Evolutionary conservation across 768 basidiomycete species (phyloP), one percentile per base, ranked within the genome.

Genomic region (Floccularia luteovirens): DNA sequence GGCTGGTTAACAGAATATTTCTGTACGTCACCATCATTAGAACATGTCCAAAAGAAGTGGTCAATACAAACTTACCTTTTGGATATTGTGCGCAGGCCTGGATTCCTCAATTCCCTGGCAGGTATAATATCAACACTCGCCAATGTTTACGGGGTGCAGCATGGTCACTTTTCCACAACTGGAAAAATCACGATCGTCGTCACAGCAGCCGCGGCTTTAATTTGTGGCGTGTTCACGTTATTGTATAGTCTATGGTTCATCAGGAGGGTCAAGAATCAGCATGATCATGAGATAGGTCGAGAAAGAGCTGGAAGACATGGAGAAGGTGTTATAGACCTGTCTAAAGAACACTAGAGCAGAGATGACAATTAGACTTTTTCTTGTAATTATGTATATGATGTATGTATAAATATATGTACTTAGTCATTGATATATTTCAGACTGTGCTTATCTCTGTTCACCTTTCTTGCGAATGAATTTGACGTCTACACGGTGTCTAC

Each of bases 1-100:
- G 77, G 77, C 51, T 72, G 19, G 56, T 70, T 11, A 75, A 75
- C 55, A 74, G 67, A 33, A 63, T 79, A 36, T 79, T 77, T 51
- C 40, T 75, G 77, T 79, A 44, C 41, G 73, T 52, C 5, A 4
- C 24, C 7, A 35, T 23, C 14, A 23, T 14, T 27, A 3, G 31
- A 1, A n/a, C 12, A 11, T 4, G 30, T 5, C 20, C 16, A 22
- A 25, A 35, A 28, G 19, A 14, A 44, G 44, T 37, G 50, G 31
- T 14, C 41, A 5, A 21, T 27, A 3, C 22, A 28, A 5, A n/a
- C n/a, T n/a, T n/a, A n/a, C n/a, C n/a, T n/a, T n/a, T n/a, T n/a
- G n/a, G n/a, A n/a, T n/a, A n/a, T n/a, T n/a, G n/a, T n/a, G n/a
- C 44, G 12, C 46, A 77, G 77, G 25, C 78, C 78, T 14, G 78